Conservation (phyloP, 495 filamentous ascomycete species). For the Neurospora intermedia region DNA sequence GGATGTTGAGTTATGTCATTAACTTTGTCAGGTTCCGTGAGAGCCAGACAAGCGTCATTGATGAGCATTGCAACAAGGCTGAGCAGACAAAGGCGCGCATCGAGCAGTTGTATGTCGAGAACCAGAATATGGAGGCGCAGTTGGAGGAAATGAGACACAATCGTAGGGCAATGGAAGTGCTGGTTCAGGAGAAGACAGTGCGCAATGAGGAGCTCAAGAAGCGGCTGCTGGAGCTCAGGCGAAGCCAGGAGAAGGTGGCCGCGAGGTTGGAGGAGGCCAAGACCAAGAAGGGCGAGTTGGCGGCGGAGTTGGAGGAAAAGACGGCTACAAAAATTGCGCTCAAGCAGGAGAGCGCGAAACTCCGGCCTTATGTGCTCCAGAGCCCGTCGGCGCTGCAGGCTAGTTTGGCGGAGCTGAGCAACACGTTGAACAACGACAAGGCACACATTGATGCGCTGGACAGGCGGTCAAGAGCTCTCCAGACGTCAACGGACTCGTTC, state of each 20-base stretch:
- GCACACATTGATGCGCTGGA: slow-evolving; percentile 78
- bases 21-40: slow-evolving; percentile 97
- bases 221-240: slow-evolving; percentile 61
- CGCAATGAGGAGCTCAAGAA: slow-evolving; percentile 78
- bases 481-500: slow-evolving; percentile 86
- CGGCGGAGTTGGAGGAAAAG: slow-evolving; percentile 66
- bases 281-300: slow-evolving; percentile 59
- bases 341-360: slow-evolving; percentile 72
- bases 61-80: slow-evolving; percentile 82
- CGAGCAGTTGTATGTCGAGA: slow-evolving; percentile 74
- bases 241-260: slow-evolving; percentile 66
- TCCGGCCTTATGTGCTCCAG: slow-evolving; percentile 84
- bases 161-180: slow-evolving; percentile 63
- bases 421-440: slow-evolving; percentile 65
- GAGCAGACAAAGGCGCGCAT: slow-evolving; percentile 78
- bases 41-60: slow-evolving; percentile 72
- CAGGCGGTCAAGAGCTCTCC: slow-evolving; percentile 73
- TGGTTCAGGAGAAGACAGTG: slow-evolving; percentile 68
- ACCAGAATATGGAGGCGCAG: slow-evolving; percentile 70
- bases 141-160: slow-evolving; percentile 72
- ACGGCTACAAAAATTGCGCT: slow-evolving; percentile 48
- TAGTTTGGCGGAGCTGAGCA: slow-evolving; percentile 68
- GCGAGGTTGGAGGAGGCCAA: slow-evolving; percentile 67
- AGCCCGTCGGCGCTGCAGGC: slow-evolving; percentile 73
- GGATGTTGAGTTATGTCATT: slow-evolving; percentile 91